phyloP scores from a whole-genome alignment of 352 stramenopile genomes.

The Phytophthora tubulina region DNA sequence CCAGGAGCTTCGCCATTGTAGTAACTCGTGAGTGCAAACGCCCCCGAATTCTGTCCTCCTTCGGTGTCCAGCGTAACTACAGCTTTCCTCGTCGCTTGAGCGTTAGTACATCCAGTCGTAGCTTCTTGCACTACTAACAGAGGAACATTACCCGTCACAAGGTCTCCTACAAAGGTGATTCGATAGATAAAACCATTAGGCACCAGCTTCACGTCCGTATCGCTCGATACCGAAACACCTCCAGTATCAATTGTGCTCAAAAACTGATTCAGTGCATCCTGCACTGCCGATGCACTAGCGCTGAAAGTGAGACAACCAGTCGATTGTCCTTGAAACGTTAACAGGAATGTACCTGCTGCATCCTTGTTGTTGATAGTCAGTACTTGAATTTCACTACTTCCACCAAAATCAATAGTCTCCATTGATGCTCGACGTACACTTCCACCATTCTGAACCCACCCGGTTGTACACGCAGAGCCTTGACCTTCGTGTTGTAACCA shows the following conservation, averaged over 20 bases:
- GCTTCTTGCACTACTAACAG: constrained; percentile 29
- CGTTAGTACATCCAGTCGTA: constrained; percentile 15
- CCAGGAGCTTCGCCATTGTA: constrained; percentile 68
- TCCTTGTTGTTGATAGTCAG: constrained; percentile 47
- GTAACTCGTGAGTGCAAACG: constrained; percentile 53
- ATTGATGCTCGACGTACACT: constrained; percentile 56
- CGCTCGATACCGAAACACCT: constrained; percentile 60
- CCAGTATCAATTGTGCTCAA: constrained; percentile 49
- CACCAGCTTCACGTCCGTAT: constrained; percentile 46
- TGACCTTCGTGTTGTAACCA: constrained; percentile 47
- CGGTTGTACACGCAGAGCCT: constrained; percentile 22
- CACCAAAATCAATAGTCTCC: constrained; percentile 53
- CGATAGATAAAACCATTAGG: constrained; percentile 70
- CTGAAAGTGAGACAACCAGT: constrained; percentile 57
- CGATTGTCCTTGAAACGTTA: constrained; percentile 56
- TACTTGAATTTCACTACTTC: constrained; percentile 72
- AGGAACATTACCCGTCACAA: constrained; percentile 63
- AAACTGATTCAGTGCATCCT: constrained; percentile 39
- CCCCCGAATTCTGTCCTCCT: constrained; percentile 41
- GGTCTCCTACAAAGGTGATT: constrained; percentile 74
- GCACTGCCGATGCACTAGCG: constrained; percentile 31
- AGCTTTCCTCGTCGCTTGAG: constrained; percentile 20
- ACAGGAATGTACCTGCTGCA: constrained; percentile 42
- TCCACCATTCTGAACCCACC: constrained; percentile 46
- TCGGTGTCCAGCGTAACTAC: constrained; percentile 24